Percentiles rank a stretch among this genome's conserved stretches.
These are phyloP conservation scores for Colletotrichum sp. DNA, from an alignment of 2,329 filamentous ascomycete species.

Conservation along the genomic window DNA sequence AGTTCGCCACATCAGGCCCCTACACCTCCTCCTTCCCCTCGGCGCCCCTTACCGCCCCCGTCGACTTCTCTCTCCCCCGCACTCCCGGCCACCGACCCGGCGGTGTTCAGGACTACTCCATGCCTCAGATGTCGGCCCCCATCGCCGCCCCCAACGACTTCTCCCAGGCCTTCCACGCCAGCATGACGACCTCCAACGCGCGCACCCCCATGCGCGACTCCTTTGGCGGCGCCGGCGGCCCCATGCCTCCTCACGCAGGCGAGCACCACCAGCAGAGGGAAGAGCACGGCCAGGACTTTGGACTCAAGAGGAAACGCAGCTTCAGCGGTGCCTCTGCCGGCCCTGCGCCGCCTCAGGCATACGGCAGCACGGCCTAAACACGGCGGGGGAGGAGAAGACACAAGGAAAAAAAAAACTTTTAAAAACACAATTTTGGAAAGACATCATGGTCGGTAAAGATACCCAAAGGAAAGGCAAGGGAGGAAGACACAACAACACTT, in stretches of 20 bases:
- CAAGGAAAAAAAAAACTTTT: not conserved
- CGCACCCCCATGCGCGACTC: conserved; percentile 52
- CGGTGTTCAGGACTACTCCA: conserved; percentile 51
- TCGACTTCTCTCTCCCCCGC: conserved; percentile 55
- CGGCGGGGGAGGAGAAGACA: not conserved
- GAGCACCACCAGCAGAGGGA: conserved; percentile 23
- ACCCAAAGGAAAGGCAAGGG: not conserved
- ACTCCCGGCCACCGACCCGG: conserved; percentile 42
- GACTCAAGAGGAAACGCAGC: conserved; percentile 43
- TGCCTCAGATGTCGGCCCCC: conserved; percentile 60
- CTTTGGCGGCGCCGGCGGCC: conserved; percentile 40
- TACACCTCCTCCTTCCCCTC: conserved; percentile 59
- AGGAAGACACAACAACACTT: not conserved
- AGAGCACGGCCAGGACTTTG: conserved; percentile 30
- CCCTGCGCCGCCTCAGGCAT: conserved; percentile 21
- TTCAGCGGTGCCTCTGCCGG: conserved; percentile 28
- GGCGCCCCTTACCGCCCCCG: conserved; percentile 58
- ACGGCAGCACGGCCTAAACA: conserved; percentile 24
- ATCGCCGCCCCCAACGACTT: conserved; percentile 60
- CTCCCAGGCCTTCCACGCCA: conserved; percentile 50
- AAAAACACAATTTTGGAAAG: not conserved
- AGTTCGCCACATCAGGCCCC: conserved; percentile 24
- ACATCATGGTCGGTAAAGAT: not conserved
- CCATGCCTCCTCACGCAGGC: conserved; percentile 23
- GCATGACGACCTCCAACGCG: conserved; percentile 35